Evolutionary conservation across 2,329 filamentous ascomycete species (phyloP).

Genomic region (Colletotrichum siamense): DNA sequence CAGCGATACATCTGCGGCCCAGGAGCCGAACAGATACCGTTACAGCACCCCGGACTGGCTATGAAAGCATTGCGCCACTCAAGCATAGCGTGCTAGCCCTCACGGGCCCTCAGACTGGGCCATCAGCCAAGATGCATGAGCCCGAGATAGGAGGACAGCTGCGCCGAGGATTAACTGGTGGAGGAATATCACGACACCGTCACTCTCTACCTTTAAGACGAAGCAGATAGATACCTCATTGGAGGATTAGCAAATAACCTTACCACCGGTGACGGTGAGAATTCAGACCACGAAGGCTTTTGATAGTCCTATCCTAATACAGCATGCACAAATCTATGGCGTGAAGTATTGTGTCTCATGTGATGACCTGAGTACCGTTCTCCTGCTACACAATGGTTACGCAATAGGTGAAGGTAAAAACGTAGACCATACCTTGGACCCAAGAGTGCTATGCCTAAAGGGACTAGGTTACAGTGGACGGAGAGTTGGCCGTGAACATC

Average conservation of each 20-base stretch:
- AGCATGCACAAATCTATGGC: neutral
- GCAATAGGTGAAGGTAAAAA: neutral
- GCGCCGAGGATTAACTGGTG: neutral
- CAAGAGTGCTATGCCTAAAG: neutral
- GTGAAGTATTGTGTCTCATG: neutral
- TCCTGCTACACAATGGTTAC: neutral
- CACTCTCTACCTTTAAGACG: neutral
- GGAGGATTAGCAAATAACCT: neutral
- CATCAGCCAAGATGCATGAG: neutral
- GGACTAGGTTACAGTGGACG: neutral
- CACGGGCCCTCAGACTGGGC: rapidly evolving
- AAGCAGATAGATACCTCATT: neutral
- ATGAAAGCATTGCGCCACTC: neutral
- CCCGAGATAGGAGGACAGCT: neutral
- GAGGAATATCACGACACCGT: neutral
- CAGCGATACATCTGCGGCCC: neutral
- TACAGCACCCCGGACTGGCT: rapidly evolving
- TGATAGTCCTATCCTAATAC: neutral
- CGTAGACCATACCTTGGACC: neutral
- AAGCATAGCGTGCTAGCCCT: neutral
- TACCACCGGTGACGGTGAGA: neutral
- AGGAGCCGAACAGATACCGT: neutral
- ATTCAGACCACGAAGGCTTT: neutral
- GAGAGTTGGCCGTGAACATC: neutral
- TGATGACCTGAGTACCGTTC: neutral